Evolutionary conservation across 352 stramenopile genomes (phyloP).

Genomic region (Pythium pectinolyticum): DNA sequence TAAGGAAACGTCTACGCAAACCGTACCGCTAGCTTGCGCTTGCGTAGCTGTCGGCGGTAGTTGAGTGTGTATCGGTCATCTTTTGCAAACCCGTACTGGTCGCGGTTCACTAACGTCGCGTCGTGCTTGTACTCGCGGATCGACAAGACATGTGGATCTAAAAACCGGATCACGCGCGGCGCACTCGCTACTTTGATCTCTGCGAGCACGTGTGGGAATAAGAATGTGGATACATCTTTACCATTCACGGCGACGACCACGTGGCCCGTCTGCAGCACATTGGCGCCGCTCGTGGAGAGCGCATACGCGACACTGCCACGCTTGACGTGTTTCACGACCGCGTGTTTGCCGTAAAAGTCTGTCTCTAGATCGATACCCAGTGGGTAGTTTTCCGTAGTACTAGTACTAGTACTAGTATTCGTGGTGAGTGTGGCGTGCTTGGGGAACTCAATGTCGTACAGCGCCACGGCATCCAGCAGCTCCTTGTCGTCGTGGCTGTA

Average conservation of each 20-base stretch:
- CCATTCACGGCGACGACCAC: slow-evolving; percentile 55
- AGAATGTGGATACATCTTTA: slow-evolving; percentile 32
- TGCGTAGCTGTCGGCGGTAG: slow-evolving; percentile 42
- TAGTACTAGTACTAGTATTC: no score
- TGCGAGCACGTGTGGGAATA: slow-evolving; percentile 38
- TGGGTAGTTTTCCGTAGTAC: slow-evolving; percentile 25
- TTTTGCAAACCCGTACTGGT: slow-evolving; percentile 64
- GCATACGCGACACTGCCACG: slow-evolving; percentile 33
- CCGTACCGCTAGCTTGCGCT: slow-evolving; percentile 36
- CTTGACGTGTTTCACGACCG: slow-evolving; percentile 43
- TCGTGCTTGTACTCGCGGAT: slow-evolving; percentile 36
- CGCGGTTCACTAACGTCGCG: slow-evolving; percentile 41
- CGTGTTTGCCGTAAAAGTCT: slow-evolving; percentile 54
- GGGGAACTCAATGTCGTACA: slow-evolving; percentile 64
- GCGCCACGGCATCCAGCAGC: slow-evolving; percentile 37
- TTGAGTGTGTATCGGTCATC: slow-evolving; percentile 57
- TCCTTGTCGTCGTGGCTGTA: slow-evolving; percentile 31
- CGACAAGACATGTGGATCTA: slow-evolving; percentile 41
- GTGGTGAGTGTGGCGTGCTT: slow-evolving; percentile 20
- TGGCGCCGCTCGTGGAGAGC: slow-evolving; percentile 19
- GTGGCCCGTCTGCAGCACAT: slow-evolving; percentile 37
- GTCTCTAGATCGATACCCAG: slow-evolving; percentile 61
- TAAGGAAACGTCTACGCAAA: not conserved
- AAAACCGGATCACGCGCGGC: slow-evolving; percentile 47
- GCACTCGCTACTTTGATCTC: slow-evolving; percentile 26